Percentiles rank a stretch among this genome's conserved stretches.
Evolutionary conservation across 352 stramenopile genomes (phyloP).

Genomic region (Pythium aphanidermatum): DNA sequence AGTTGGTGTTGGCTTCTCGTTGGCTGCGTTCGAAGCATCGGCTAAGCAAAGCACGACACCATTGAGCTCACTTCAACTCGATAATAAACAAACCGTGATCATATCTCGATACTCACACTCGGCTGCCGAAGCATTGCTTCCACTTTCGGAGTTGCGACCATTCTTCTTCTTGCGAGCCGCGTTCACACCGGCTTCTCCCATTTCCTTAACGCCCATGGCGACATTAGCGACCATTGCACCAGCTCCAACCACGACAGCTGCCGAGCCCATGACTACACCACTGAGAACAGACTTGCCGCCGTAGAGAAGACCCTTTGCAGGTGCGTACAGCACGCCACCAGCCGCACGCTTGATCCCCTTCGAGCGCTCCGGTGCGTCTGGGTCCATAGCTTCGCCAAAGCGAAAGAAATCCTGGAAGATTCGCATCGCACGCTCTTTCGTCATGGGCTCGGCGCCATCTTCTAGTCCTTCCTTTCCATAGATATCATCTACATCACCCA

Average conservation of each 20-base stretch:
- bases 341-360: conserved; percentile 77
- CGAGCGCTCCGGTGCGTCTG: conserved; percentile 62
- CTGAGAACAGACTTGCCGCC: conserved; percentile 78
- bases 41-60: too few species aligned
- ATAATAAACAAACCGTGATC: too few species aligned
- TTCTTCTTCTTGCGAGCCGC: conserved; percentile 54
- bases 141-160: conserved; percentile 11
- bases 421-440: conserved; percentile 69
- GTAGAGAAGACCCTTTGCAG: conserved; percentile 75
- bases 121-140: conserved; percentile 28
- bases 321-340: conserved; percentile 75
- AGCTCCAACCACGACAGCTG: conserved; percentile 64
- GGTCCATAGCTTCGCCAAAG: conserved; percentile 80
- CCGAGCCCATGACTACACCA: conserved; percentile 81
- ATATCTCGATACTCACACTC: conserved; percentile 11
- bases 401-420: conserved; percentile 88
- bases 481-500: conserved; percentile 70
- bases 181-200: conserved; percentile 80
- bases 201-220: conserved; percentile 80
- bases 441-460: conserved; percentile 78
- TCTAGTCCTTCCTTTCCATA: conserved; percentile 91
- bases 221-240: conserved; percentile 81
- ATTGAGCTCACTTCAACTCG: not conserved
- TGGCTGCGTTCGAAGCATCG: conserved; percentile 25
- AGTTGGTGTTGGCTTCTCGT: conserved; percentile 65